These are phyloP conservation scores for Saksenaea vasiformis DNA, from an alignment of 371 early-diverging fungal genomes.

Conservation along the genomic window DNA sequence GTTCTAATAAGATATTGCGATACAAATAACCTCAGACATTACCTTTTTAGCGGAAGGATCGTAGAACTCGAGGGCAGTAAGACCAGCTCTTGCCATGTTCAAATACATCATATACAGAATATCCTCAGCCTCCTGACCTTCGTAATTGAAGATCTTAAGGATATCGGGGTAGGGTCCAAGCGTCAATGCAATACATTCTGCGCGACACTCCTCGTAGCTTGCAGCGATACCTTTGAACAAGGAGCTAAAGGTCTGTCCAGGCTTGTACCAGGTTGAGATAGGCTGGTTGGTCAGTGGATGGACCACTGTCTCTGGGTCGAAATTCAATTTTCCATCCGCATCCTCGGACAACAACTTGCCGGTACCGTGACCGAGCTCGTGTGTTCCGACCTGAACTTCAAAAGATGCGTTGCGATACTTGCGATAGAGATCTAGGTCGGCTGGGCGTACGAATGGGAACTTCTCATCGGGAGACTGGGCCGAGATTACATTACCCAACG, in stretches of 20 bases:
- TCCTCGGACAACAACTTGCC: conserved; percentile 61
- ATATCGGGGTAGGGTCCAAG: conserved; percentile 46
- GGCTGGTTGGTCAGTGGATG: conserved; percentile 53
- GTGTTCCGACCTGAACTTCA: conserved; percentile 59
- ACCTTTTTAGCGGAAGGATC: conserved; percentile 51
- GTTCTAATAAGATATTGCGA: background rate
- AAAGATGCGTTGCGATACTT: conserved; percentile 55
- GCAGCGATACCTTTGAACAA: conserved; percentile 51
- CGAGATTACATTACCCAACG: conserved; percentile 61
- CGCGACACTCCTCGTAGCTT: conserved; percentile 66
- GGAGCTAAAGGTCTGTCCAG: conserved; percentile 62
- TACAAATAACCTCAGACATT: background rate
- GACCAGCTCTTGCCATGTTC: conserved; percentile 64
- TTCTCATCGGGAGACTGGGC: conserved; percentile 55
- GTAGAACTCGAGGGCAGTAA: conserved; percentile 56
- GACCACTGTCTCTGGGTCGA: conserved; percentile 42
- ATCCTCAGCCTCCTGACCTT: conserved; percentile 52
- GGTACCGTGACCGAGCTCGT: conserved; percentile 62
- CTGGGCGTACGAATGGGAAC: conserved; percentile 48
- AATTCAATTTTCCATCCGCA: conserved; percentile 53
- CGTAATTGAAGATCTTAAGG: conserved; percentile 55
- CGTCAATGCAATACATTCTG: conserved; percentile 62
- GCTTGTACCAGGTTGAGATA: conserved; percentile 60
- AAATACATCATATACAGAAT: conserved; percentile 56
- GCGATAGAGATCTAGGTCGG: conserved; percentile 47